Evolutionary conservation across 164 flowering plant species (phyloP).

Genomic region (Sedum album): DNA sequence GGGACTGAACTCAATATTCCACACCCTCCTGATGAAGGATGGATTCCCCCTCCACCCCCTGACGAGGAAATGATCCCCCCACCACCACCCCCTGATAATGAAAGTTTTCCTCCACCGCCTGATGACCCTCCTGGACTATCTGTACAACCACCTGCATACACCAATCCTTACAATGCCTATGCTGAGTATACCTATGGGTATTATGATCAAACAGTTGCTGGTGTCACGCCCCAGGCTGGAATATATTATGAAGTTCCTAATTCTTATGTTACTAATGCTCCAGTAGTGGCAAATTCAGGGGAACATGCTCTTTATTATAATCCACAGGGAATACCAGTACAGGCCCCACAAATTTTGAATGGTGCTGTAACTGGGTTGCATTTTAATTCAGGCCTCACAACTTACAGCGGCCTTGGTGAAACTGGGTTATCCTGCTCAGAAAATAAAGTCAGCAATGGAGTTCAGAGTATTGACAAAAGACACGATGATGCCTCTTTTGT

Average conservation of each 20-base stretch:
- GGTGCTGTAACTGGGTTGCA: conserved; percentile 24
- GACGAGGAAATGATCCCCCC: conserved; percentile 74
- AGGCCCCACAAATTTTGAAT: conserved; percentile 22
- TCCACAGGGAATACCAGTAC: conserved; percentile 30
- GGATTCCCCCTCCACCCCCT: conserved; percentile 96
- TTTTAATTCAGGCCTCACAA: conserved; percentile 18
- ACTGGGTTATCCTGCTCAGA: conserved; percentile 14
- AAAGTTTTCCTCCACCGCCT: conserved; percentile 44
- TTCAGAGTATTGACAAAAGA: conserved; percentile 16
- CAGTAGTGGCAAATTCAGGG: conserved; percentile 30
- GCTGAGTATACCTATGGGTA: conserved; percentile 34
- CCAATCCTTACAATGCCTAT: conserved; percentile 41
- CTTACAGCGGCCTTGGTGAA: conserved; percentile 17
- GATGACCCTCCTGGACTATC: conserved; percentile 27
- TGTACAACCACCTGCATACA: conserved; percentile 27
- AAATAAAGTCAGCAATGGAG: conserved; percentile 16
- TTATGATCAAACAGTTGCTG: conserved; percentile 41
- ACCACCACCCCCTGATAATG: conserved; percentile 62
- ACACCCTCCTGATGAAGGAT: conserved; percentile 78
- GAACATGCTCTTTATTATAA: conserved; percentile 37
- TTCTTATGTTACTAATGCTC: conserved; percentile 28
- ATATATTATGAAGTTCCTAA: conserved; percentile 39
- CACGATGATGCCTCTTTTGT: conserved; percentile 21
- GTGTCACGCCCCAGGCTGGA: conserved; percentile 28
- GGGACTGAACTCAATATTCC: conserved; percentile 31